These are phyloP conservation scores for Russula virescens DNA, from an alignment of 768 basidiomycete genomes.

Conservation along the genomic window DNA sequence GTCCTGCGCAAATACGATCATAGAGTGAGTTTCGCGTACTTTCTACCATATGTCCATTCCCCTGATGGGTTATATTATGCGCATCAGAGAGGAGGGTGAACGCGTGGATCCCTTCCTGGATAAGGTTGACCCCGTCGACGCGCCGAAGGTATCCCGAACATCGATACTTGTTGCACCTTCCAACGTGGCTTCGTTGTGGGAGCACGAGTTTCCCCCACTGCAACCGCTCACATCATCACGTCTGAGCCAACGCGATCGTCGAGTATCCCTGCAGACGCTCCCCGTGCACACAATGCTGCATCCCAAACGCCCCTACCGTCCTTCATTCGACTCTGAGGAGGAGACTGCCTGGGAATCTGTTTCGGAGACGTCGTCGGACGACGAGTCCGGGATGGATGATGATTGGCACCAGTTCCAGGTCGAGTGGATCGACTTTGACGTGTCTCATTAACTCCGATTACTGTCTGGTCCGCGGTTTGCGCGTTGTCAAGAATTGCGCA, in stretches of 20 bases:
- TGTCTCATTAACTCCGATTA: background rate
- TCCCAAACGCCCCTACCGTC: background rate
- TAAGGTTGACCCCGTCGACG: constrained; percentile 11
- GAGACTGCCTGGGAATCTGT: background rate
- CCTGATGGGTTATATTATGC: background rate
- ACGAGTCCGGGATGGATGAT: constrained; percentile 5
- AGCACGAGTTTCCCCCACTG: background rate
- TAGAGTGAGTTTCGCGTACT: constrained; percentile 6
- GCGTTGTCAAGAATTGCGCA: background rate
- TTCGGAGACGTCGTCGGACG: background rate
- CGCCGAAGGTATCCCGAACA: background rate
- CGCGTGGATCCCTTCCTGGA: background rate
- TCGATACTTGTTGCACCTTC: constrained; percentile 1
- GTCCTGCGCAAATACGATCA: background rate
- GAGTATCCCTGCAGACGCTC: background rate
- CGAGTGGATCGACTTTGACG: constrained; percentile 21
- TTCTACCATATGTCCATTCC: background rate
- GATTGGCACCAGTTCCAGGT: constrained; percentile 22
- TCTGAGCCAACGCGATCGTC: background rate
- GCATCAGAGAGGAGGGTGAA: constrained; percentile 4
- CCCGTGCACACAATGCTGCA: background rate
- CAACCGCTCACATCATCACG: background rate
- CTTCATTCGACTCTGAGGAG: background rate
- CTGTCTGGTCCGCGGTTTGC: background rate
- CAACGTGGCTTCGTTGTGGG: background rate